Percentiles rank a stretch among this genome's conserved stretches.
phyloP scores from a whole-genome alignment of 2,329 filamentous ascomycete species.

The Proliferodiscus dingleyae region DNA sequence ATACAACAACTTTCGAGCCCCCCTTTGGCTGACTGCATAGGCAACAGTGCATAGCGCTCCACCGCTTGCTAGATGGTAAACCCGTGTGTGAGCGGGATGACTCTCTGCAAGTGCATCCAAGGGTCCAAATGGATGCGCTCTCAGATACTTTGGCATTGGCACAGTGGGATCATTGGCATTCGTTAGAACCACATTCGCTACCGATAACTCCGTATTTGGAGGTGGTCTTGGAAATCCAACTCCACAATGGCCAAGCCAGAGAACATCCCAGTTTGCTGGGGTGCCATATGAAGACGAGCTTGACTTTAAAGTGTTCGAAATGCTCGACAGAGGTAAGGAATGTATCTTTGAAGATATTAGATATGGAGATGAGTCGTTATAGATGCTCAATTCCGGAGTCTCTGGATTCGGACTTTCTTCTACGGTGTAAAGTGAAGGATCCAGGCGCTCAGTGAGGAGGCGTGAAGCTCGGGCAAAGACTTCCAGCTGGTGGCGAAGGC shows the following conservation, averaged over 20 bases:
- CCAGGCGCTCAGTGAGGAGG: slow-evolving; percentile 2
- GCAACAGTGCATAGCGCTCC: slow-evolving; percentile 19
- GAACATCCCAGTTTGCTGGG: slow-evolving; percentile 15
- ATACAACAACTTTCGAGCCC: slow-evolving; percentile 14
- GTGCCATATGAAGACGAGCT: slow-evolving; percentile 13
- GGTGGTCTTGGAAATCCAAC: slow-evolving; percentile 13
- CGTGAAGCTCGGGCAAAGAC: slow-evolving; percentile 11
- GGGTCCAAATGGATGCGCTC: slow-evolving; percentile 18
- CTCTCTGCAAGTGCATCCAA: slow-evolving; percentile 11
- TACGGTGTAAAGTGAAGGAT: slow-evolving; percentile 5
- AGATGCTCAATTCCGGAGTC: slow-evolving; percentile 20
- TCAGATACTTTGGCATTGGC: slow-evolving; percentile 13
- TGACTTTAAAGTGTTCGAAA: not conserved
- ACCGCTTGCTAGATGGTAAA: slow-evolving; percentile 14
- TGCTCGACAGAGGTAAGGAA: slow-evolving; percentile 8
- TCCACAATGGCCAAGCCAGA: slow-evolving; percentile 19
- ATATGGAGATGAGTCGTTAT: slow-evolving; percentile 12
- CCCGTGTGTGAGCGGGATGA: slow-evolving; percentile 13
- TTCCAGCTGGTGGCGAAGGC: slow-evolving; percentile 15
- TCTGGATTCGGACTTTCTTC: slow-evolving; percentile 11
- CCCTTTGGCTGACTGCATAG: slow-evolving; percentile 16
- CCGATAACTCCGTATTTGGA: not conserved
- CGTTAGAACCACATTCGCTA: slow-evolving; percentile 11
- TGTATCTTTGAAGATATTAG: slow-evolving; percentile 7
- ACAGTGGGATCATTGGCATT: slow-evolving; percentile 11